Evolutionary conservation across 352 stramenopile species (phyloP).

Genomic region (Pythium grandisporangium): DNA sequence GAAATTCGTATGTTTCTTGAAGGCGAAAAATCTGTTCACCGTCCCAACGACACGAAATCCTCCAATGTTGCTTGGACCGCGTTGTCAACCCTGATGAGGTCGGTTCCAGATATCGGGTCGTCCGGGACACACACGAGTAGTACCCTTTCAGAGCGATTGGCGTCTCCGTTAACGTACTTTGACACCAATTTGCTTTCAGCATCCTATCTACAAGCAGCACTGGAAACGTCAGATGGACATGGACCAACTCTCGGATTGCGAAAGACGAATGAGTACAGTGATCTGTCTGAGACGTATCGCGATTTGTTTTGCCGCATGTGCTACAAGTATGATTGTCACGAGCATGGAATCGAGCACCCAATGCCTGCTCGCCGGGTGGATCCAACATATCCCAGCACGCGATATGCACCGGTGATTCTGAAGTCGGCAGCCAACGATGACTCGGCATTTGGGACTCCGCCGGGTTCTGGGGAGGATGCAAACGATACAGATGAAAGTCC

Average conservation of each 20-base stretch:
- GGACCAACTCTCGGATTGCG: conserved; percentile 35
- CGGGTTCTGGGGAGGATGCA: no score
- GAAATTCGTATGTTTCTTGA: conserved; percentile 10
- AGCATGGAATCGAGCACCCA: conserved; percentile 83
- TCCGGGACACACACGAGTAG: not conserved
- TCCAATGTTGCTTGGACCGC: conserved; percentile 1
- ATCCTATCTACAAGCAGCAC: no score
- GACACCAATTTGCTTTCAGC: conserved; percentile 40
- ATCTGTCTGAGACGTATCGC: conserved; percentile 82
- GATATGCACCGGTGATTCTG: conserved; percentile 23
- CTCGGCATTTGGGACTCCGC: not conserved
- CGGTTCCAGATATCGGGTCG: not conserved
- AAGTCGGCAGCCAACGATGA: not conserved
- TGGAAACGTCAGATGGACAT: conserved; percentile 5
- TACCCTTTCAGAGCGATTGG: conserved; percentile 30
- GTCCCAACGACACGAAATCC: no score
- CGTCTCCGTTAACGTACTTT: conserved; percentile 47
- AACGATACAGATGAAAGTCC: not conserved
- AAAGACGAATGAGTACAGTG: conserved; percentile 46
- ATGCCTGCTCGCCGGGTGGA: conserved; percentile 45
- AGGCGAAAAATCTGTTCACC: not conserved
- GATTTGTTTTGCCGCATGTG: conserved; percentile 90
- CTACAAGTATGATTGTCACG: conserved; percentile 89
- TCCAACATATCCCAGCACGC: conserved; percentile 43
- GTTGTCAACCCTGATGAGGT: not conserved